Conservation (phyloP, 768 basidiomycete species). For the Mycena vitilis region DNA sequence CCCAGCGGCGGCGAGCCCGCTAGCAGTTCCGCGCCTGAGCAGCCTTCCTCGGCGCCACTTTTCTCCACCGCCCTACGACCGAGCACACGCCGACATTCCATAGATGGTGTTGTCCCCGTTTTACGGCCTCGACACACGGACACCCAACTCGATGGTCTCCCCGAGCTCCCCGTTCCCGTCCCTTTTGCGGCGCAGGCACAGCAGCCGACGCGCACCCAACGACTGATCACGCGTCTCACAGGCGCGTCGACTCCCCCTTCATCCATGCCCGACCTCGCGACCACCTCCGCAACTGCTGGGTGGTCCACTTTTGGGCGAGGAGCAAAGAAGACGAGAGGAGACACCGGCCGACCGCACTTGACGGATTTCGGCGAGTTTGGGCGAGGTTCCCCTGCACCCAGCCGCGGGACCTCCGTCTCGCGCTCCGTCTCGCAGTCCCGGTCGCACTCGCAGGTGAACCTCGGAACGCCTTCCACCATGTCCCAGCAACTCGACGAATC, state of each 20-base stretch:
- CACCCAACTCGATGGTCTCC: slow-evolving; percentile 17
- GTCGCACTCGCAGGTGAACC: slow-evolving; percentile 18
- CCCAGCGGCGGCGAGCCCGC: slow-evolving; percentile 6
- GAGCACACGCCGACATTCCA: slow-evolving; percentile 26
- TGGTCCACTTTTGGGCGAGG: slow-evolving; percentile 38
- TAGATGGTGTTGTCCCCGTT: slow-evolving; percentile 18
- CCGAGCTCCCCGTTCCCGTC: slow-evolving; percentile 16
- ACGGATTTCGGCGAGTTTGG: slow-evolving; percentile 29
- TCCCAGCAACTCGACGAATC: slow-evolving; percentile 31
- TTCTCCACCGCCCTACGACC: slow-evolving; percentile 28
- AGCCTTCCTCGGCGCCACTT: background rate
- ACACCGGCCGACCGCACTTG: slow-evolving; percentile 13
- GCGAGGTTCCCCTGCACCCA: slow-evolving; percentile 31
- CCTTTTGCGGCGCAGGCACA: slow-evolving; percentile 21
- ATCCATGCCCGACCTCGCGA: slow-evolving; percentile 17
- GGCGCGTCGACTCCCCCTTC: slow-evolving; percentile 21
- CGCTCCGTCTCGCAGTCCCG: slow-evolving; percentile 24
- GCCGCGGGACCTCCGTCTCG: slow-evolving; percentile 25
- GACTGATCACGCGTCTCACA: slow-evolving; percentile 23
- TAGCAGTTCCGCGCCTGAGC: background rate
- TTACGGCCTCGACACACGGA: background rate
- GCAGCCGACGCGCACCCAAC: slow-evolving; percentile 15
- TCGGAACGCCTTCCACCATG: slow-evolving; percentile 26
- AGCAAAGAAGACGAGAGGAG: background rate
- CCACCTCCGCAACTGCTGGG: slow-evolving; percentile 1